These are phyloP conservation scores for Phytophthora quininea DNA, from an alignment of 352 stramenopile genomes.

Conservation along the genomic window DNA sequence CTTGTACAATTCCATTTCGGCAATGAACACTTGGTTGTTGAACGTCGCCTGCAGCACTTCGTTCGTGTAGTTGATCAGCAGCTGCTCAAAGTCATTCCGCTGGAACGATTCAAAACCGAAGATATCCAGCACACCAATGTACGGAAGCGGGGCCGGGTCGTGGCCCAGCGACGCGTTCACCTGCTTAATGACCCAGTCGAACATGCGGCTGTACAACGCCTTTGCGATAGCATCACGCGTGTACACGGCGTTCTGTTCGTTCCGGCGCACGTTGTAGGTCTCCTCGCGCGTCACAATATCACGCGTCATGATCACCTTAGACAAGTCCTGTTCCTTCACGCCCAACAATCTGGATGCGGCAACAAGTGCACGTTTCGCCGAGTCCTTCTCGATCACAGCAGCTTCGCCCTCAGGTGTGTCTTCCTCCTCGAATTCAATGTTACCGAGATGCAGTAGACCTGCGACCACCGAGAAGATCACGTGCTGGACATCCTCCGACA, in stretches of 20 bases:
- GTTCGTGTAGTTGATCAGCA: conserved; percentile 93
- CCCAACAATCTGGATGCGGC: conserved; percentile 70
- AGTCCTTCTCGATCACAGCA: conserved; percentile 73
- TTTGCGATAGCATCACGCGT: conserved; percentile 93
- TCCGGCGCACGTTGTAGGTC: conserved; percentile 83
- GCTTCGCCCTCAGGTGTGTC: conserved; percentile 83
- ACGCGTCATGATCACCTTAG: conserved; percentile 86
- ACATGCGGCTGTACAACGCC: conserved; percentile 92
- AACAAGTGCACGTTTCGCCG: conserved; percentile 62
- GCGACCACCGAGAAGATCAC: conserved; percentile 93
- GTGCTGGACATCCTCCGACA: conserved; percentile 70
- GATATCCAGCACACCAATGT: conserved; percentile 92
- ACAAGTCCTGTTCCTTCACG: conserved; percentile 63
- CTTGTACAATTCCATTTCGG: conserved; percentile 91
- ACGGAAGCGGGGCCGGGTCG: conserved; percentile 76
- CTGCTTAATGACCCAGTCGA: conserved; percentile 93
- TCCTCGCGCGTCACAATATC: conserved; percentile 87
- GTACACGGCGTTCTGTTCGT: conserved; percentile 86
- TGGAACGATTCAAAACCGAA: conserved; percentile 93
- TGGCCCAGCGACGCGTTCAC: conserved; percentile 91
- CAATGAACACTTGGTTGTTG: conserved; percentile 91
- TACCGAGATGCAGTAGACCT: conserved; percentile 95
- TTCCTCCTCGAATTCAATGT: conserved; percentile 94
- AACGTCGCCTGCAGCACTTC: conserved; percentile 89
- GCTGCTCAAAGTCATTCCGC: conserved; percentile 91